phyloP scores from a whole-genome alignment of 2,329 filamentous ascomycete species.

The Talaromyces marneffei region DNA sequence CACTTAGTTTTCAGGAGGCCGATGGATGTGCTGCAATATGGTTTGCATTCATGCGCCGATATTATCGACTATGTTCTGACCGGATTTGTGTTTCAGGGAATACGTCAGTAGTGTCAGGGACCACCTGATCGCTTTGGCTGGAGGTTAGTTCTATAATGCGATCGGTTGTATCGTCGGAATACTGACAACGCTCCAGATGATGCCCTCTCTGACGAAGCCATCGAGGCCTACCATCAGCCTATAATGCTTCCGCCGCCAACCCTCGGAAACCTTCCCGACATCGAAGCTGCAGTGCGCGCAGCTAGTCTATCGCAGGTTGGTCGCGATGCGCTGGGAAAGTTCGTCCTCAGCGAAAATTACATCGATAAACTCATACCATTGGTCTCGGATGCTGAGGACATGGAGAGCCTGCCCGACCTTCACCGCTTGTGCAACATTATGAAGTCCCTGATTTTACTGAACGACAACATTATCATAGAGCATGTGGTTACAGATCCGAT shows the following conservation, averaged over 20 bases:
- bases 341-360: conserved; percentile 78
- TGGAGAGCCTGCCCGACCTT: conserved; percentile 79
- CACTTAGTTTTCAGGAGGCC: conserved; percentile 93
- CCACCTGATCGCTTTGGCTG: conserved; percentile 58
- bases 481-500: conserved; percentile 84
- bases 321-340: conserved; percentile 80
- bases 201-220: conserved; percentile 77
- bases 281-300: conserved; percentile 76
- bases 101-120: conserved; percentile 85
- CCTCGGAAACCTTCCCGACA: conserved; percentile 74
- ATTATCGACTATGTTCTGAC: not conserved
- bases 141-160: conserved; percentile 44
- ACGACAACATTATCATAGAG: conserved; percentile 92
- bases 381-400: conserved; percentile 81
- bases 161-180: conserved; percentile 18
- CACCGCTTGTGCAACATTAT: conserved; percentile 95
- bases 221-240: conserved; percentile 60
- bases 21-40: conserved; percentile 91
- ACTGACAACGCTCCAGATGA: conserved; percentile 55
- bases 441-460: conserved; percentile 91
- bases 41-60: conserved; percentile 44
- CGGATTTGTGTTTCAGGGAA: conserved; percentile 55
- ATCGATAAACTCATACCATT: conserved; percentile 80
- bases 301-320: conserved; percentile 69
- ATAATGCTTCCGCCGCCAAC: conserved; percentile 73